phyloP scores from a whole-genome alignment of 345 rosid species.

The Eucalyptus coolabah region DNA sequence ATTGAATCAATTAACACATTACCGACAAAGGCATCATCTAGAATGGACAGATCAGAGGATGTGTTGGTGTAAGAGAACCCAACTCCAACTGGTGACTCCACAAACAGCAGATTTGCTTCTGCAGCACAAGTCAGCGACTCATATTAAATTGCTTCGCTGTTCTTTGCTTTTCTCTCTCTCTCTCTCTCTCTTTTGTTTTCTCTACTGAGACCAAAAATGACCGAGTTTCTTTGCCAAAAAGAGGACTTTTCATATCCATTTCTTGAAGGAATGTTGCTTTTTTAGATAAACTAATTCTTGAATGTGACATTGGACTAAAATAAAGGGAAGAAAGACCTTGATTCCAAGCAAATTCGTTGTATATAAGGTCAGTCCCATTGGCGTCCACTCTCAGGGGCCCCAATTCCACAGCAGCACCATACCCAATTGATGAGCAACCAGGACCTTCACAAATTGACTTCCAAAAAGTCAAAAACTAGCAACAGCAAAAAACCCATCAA shows the following conservation, averaged over 20 bases:
- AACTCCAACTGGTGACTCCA: conserved; percentile 63
- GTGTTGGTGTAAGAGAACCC: conserved; percentile 66
- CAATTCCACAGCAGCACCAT: conserved; percentile 52
- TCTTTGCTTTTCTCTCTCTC: neutral
- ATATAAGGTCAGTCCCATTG: conserved; percentile 29
- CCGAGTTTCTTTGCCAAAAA: neutral
- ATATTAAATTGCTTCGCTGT: neutral
- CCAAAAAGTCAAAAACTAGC: neutral
- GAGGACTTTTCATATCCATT: neutral
- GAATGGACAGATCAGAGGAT: conserved; percentile 28
- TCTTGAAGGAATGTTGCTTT: neutral
- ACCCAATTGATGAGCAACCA: conserved; percentile 61
- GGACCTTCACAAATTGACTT: conserved; percentile 22
- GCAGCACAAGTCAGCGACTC: neutral
- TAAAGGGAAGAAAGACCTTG: conserved; percentile 14
- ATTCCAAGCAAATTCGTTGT: conserved; percentile 43
- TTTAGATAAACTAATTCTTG: neutral
- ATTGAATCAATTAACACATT: neutral
- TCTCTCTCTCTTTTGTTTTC: neutral
- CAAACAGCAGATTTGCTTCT: conserved; percentile 54
- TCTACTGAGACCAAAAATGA: neutral
- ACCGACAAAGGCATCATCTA: conserved; percentile 50
- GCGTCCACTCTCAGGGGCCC: conserved; percentile 41
- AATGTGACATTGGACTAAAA: neutral
- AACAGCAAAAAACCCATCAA: neutral